Conservation (phyloP, 768 basidiomycete species). For the Boletus bicolor region DNA sequence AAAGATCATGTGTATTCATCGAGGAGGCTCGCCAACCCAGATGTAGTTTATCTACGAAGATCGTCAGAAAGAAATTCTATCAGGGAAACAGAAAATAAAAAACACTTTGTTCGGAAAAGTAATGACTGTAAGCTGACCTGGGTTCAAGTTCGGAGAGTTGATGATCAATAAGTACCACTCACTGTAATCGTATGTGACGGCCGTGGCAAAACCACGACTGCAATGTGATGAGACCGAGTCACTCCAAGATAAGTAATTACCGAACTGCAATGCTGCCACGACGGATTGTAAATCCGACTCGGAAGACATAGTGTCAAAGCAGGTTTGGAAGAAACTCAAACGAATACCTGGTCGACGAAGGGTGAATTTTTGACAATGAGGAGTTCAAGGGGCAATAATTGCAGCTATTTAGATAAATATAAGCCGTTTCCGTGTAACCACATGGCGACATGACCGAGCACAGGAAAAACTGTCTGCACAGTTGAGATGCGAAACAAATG, state of each 20-base stretch:
- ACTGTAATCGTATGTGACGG: constrained; percentile 22
- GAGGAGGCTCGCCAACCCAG: constrained; percentile 14
- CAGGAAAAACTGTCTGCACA: no score
- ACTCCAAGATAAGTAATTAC: constrained; percentile 1
- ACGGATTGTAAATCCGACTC: constrained; percentile 3
- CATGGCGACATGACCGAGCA: no score
- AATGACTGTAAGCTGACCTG: constrained; percentile 7
- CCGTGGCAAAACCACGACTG: constrained; percentile 13
- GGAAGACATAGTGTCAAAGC: constrained; percentile 5
- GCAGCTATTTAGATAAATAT: neutral
- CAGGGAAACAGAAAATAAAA: neutral
- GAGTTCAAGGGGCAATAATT: no score
- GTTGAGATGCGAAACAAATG: no score
- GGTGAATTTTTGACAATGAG: neutral
- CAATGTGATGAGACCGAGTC: neutral
- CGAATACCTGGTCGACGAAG: neutral
- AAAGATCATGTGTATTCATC: neutral
- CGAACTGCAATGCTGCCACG: constrained; percentile 8
- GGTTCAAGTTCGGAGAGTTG: neutral
- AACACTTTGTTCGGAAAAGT: constrained; percentile 17
- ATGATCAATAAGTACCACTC: neutral
- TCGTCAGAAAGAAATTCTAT: neutral
- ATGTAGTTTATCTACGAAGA: constrained; percentile 9
- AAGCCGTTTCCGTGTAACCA: no score
- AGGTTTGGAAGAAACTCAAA: no score